Base-by-base conservation (phyloP, 75 land plant species). In the Sequoia sempervirens region DNA sequence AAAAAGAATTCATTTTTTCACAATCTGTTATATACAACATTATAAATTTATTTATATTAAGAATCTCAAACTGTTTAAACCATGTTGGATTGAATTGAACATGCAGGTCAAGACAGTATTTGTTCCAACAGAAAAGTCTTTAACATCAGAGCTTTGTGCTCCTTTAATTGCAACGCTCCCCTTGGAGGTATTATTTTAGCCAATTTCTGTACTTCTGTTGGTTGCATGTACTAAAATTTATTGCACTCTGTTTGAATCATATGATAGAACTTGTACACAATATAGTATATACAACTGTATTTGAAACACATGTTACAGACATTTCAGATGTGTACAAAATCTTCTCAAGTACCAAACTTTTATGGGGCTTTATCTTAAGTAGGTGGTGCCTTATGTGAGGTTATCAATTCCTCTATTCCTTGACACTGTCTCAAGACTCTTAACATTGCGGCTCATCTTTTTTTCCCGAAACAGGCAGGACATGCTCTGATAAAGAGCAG, bases 141-240 rank as follows among this genome's bases (percentile, higher is more conserved):
- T 97, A 80, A 90, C 92, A 26, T n/a, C 86, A 5, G 95, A 97
- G 53, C 85, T 88, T 41, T 90, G 88, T 87, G 99, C 99, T 52
- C 97, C 97, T 9, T 82, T 95, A 74, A 89, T 94, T 80, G 94
- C 97, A 26, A 92, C 97, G 9, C 95, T 95, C 82, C 95, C 98
- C n/a, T 86, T 95, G 86, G 97, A 97, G 97, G 99, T 97, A 76
- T 47, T 72, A 80, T 32, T 34, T 52, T 34, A 9, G 32, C 64
- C 66, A 38, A 14, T 53, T 36, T 8, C 1, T 26, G 2, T 5
- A 26, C n/a, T 45, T 30, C 3, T 37, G 41, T 37, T 74, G 75
- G 23, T 74, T 78, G 80, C 50, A 78, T 40, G 46, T 43, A 23
- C 11, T 26, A 20, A 46, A 20, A 23, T n/a, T 78, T 41, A 78